A percentile compares a stretch with the other conserved stretches of the same genome.
Evolutionary conservation across 805 yeast species (phyloP).

Genomic region (Soucietia sequanensis): DNA sequence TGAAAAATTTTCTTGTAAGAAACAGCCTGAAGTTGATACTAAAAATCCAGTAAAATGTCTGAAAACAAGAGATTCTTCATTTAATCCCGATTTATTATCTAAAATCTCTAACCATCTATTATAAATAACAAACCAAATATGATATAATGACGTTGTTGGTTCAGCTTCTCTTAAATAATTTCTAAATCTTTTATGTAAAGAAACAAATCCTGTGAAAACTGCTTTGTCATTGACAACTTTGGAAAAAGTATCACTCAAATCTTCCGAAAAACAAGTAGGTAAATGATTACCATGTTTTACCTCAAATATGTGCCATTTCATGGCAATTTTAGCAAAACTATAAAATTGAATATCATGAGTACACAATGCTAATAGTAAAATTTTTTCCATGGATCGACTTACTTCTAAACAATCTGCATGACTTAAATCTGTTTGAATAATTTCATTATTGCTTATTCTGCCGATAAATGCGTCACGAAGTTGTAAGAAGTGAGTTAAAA

Average conservation of each 20-base stretch:
- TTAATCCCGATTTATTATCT: constrained; percentile 21
- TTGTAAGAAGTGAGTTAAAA: constrained; percentile 32
- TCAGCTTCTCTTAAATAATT: constrained; percentile 23
- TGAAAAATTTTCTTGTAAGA: constrained; percentile 36
- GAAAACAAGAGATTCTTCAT: constrained; percentile 48
- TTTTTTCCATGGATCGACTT: constrained; percentile 33
- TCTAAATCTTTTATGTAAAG: constrained; percentile 67
- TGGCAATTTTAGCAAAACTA: constrained; percentile 36
- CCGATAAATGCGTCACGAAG: constrained; percentile 18
- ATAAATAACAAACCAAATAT: constrained; percentile 47
- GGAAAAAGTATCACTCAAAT: constrained; percentile 27
- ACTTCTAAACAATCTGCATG: constrained; percentile 16
- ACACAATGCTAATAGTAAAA: constrained; percentile 37
- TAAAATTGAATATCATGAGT: constrained; percentile 45
- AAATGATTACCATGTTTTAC: constrained; percentile 4
- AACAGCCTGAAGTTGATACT: constrained; percentile 68
- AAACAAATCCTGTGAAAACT: constrained; percentile 68
- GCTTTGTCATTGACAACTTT: constrained; percentile 50
- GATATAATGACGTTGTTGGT: constrained; percentile 29
- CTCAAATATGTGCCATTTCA: constrained; percentile 29
- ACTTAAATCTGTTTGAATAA: constrained; percentile 6
- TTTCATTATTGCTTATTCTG: constrained; percentile 11
- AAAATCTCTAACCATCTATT: constrained; percentile 45
- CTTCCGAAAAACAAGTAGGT: constrained; percentile 13
- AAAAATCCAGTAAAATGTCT: constrained; percentile 71